These are phyloP conservation scores for Rutstroemia sp. DNA, from an alignment of 2,329 filamentous ascomycete genomes.

Conservation along the genomic window DNA sequence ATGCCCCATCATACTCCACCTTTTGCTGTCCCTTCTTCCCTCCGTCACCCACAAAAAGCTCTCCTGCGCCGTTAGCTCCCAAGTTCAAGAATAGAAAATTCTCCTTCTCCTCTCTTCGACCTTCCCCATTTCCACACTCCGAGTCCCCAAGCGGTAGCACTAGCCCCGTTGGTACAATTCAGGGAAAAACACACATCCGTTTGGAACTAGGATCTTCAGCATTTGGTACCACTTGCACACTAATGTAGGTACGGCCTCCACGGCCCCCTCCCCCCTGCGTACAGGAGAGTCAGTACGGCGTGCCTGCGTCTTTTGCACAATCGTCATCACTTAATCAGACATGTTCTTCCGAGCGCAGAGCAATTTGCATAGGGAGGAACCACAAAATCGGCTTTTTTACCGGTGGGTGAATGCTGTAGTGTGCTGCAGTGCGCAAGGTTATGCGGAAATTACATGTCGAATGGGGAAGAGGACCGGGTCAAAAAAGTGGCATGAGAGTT, in stretches of 20 bases:
- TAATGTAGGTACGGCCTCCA: no score
- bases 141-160: conserved; percentile 4
- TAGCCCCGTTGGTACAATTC: not conserved
- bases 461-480: not conserved
- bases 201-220: no score
- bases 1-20: not conserved
- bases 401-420: not conserved
- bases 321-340: conserved; percentile 4
- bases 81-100: conserved; percentile 4
- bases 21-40: not conserved
- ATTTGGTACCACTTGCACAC: no score
- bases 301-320: not conserved
- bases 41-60: not conserved
- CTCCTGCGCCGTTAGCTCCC: not conserved
- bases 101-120: not conserved
- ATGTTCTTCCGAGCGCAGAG: conserved; percentile 1
- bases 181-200: not conserved
- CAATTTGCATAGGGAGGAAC: conserved; percentile 10
- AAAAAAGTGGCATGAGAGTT: not conserved
- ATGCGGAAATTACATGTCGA: conserved; percentile 7
- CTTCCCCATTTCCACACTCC: not conserved
- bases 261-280: no score
- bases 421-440: conserved; percentile 6
- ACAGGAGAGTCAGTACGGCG: not conserved
- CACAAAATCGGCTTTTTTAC: not conserved